phyloP scores from a whole-genome alignment of 495 filamentous ascomycete species.

The Pseudevernia furfuracea region DNA sequence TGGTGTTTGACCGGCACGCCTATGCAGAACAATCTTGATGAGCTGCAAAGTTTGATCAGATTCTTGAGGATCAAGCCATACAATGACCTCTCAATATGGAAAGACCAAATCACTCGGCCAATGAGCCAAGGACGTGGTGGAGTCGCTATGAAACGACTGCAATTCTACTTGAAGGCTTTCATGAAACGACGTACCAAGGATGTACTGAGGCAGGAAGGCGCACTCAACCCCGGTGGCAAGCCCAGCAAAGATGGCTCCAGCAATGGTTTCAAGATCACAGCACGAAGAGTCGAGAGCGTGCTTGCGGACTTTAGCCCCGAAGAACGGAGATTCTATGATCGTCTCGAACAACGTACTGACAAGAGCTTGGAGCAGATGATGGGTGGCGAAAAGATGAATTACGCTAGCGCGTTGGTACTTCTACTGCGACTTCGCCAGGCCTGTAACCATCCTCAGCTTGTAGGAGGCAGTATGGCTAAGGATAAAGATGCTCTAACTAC shows the following conservation, averaged over 20 bases:
- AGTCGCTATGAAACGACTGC: conserved; percentile 80
- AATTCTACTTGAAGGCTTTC: conserved; percentile 75
- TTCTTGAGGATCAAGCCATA: conserved; percentile 92
- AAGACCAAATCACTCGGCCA: conserved; percentile 75
- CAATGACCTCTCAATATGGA: conserved; percentile 73
- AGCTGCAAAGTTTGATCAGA: conserved; percentile 84
- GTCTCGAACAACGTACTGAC: conserved; percentile 75
- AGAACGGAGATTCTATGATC: conserved; percentile 78
- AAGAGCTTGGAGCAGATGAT: conserved; percentile 83
- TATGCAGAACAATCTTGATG: conserved; percentile 97
- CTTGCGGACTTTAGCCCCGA: conserved; percentile 68
- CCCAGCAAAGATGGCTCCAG: conserved; percentile 38
- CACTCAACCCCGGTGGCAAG: conserved; percentile 62
- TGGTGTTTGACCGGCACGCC: conserved; percentile 97
- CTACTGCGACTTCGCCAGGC: conserved; percentile 82
- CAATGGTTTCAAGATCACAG: conserved; percentile 73
- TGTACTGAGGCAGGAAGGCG: conserved; percentile 75
- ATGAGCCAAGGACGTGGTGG: conserved; percentile 79
- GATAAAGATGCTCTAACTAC: conserved; percentile 77
- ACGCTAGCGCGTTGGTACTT: conserved; percentile 78
- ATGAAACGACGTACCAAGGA: conserved; percentile 98
- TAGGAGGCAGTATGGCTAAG: conserved; percentile 73
- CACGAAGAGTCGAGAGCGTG: conserved; percentile 76
- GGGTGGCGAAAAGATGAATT: conserved; percentile 61
- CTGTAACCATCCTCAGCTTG: conserved; percentile 86